A percentile compares a stretch with the other conserved stretches of the same genome.
Evolutionary conservation across 2,329 filamentous ascomycete species (phyloP).

Genomic region (Coleophoma crateriformis): DNA sequence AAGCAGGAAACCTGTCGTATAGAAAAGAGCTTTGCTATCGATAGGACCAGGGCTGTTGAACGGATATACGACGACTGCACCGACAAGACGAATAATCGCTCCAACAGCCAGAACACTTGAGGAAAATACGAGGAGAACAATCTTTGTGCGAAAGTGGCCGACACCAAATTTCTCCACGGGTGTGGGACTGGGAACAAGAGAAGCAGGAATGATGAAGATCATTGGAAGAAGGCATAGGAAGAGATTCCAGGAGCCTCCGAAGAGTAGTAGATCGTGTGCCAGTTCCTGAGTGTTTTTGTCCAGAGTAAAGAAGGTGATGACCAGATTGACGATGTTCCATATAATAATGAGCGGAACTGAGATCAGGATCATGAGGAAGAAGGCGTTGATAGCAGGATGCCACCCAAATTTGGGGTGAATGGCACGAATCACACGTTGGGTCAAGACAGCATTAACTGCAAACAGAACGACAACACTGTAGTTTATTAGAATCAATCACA

Average conservation of each 20-base stretch:
- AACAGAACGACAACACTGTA: conserved; percentile 61
- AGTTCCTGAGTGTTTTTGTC: conserved; percentile 37
- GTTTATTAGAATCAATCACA: background rate
- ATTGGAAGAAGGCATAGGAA: conserved; percentile 52
- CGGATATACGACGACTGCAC: conserved; percentile 37
- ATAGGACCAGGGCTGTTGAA: conserved; percentile 6
- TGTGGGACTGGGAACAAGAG: conserved; percentile 34
- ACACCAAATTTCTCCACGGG: conserved; percentile 55
- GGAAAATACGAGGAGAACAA: conserved; percentile 55
- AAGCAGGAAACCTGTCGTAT: conserved; percentile 71
- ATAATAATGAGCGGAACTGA: conserved; percentile 53
- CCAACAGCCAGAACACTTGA: conserved; percentile 58
- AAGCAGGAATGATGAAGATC: conserved; percentile 54
- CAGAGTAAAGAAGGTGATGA: conserved; percentile 63
- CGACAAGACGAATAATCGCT: conserved; percentile 49
- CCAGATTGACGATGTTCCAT: conserved; percentile 57
- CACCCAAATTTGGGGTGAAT: conserved; percentile 68
- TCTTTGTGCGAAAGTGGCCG: conserved; percentile 61
- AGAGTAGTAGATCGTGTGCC: conserved; percentile 25
- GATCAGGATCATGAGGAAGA: conserved; percentile 52
- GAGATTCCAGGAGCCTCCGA: conserved; percentile 5
- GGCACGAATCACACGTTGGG: conserved; percentile 68
- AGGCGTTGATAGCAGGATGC: conserved; percentile 42
- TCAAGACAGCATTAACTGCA: conserved; percentile 70
- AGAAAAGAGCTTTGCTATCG: conserved; percentile 66